Conservation (phyloP, 768 basidiomycete species). For the Kwoniella bestiolae region DNA sequence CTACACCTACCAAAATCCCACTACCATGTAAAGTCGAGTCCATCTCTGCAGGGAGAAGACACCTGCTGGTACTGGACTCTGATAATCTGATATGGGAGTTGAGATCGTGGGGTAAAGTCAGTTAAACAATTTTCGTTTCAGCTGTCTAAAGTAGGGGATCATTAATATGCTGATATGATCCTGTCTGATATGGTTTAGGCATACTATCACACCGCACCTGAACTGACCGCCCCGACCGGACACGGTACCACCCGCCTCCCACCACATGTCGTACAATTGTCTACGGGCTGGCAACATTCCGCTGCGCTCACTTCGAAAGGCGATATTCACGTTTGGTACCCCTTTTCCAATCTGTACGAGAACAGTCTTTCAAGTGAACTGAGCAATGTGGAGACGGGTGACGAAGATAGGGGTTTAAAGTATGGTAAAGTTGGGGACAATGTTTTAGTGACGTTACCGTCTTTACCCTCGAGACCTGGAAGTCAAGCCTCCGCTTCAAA, state of each 20-base stretch:
- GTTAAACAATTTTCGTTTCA: slow-evolving; percentile 6
- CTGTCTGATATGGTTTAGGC: slow-evolving; percentile 43
- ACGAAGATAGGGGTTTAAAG: slow-evolving; percentile 30
- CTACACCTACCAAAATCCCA: slow-evolving; percentile 41
- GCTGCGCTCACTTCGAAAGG: slow-evolving; percentile 44
- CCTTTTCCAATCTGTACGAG: slow-evolving; percentile 37
- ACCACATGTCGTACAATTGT: slow-evolving; percentile 43
- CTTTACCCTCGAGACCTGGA: slow-evolving; percentile 23
- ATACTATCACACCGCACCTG: slow-evolving; percentile 44
- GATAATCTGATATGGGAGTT: slow-evolving; percentile 54
- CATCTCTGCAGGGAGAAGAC: slow-evolving; percentile 40
- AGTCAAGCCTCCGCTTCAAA: neutral
- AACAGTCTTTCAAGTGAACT: slow-evolving; percentile 31
- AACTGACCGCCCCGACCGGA: slow-evolving; percentile 34
- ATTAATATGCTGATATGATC: no score
- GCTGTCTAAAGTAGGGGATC: no score
- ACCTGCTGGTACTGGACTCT: slow-evolving; percentile 51
- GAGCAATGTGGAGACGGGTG: slow-evolving; percentile 21
- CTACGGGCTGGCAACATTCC: slow-evolving; percentile 49
- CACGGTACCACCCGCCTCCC: slow-evolving; percentile 31
- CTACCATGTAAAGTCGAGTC: slow-evolving; percentile 43
- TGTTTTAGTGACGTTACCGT: slow-evolving; percentile 28
- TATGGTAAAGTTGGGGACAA: slow-evolving; percentile 44
- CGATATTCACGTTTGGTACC: slow-evolving; percentile 45
- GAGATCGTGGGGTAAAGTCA: slow-evolving; percentile 41